These are phyloP conservation scores for Blastomyces percursus DNA, from an alignment of 2,329 filamentous ascomycete species.

Conservation along the genomic window DNA sequence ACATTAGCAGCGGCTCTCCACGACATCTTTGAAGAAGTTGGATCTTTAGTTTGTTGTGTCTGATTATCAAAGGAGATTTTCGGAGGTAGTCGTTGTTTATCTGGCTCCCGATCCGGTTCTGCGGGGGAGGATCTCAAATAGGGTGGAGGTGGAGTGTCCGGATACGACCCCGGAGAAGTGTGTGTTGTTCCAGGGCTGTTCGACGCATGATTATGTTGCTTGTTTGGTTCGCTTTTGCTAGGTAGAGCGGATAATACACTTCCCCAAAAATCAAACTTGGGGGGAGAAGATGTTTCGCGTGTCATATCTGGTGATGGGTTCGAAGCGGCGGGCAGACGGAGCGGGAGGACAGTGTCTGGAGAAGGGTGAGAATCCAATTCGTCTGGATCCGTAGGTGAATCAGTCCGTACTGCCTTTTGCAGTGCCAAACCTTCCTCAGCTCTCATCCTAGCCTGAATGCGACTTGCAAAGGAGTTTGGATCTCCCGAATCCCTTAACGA, in stretches of 20 bases:
- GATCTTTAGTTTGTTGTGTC: constrained; percentile 1
- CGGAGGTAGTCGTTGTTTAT: neutral
- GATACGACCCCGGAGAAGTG: neutral
- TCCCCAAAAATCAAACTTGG: constrained; percentile 10
- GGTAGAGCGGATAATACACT: constrained; percentile 12
- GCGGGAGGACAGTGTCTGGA: constrained; percentile 11
- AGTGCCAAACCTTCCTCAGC: constrained; percentile 42
- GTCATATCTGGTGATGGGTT: neutral
- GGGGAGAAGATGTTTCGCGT: neutral
- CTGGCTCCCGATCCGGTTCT: constrained; percentile 12
- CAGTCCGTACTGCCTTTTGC: constrained; percentile 21
- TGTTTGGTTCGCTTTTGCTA: constrained; percentile 4
- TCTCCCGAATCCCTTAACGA: constrained; percentile 31
- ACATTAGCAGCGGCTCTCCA: constrained; percentile 31
- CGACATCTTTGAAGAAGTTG: constrained; percentile 22
- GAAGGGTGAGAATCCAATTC: neutral
- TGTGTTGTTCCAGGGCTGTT: neutral
- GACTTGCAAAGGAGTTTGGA: constrained; percentile 37
- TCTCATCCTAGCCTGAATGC: constrained; percentile 42
- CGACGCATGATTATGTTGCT: constrained; percentile 1
- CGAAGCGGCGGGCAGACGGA: constrained; percentile 8
- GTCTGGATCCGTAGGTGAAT: neutral
- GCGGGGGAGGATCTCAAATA: constrained; percentile 8
- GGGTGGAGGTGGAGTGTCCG: constrained; percentile 8
- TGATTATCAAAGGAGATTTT: neutral